A percentile compares a stretch with the other conserved stretches of the same genome.
Conservation (phyloP, 495 filamentous ascomycete genomes). For the Daldinia grandis region DNA sequence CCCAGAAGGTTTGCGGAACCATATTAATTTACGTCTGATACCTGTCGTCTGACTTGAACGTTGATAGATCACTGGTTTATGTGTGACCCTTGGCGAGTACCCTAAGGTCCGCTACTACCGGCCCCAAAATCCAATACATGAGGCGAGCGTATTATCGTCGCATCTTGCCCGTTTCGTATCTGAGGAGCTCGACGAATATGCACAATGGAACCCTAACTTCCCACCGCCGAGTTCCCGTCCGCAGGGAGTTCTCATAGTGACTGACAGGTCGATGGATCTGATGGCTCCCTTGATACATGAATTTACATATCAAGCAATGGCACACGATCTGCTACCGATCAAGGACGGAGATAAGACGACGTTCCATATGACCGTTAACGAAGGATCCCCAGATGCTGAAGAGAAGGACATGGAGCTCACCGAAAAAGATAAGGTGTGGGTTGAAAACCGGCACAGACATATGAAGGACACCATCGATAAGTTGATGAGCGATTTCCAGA, state of each 20-base stretch:
- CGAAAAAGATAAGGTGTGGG: constrained; percentile 92
- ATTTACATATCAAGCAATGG: constrained; percentile 99
- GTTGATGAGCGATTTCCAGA: constrained; percentile 89
- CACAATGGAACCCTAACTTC: constrained; percentile 81
- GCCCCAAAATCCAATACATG: constrained; percentile 77
- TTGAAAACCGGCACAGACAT: constrained; percentile 89
- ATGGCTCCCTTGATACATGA: constrained; percentile 89
- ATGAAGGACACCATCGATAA: constrained; percentile 98
- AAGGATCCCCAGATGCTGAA: constrained; percentile 70
- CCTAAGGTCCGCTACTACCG: constrained; percentile 90
- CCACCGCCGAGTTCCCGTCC: constrained; percentile 83
- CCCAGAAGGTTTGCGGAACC: constrained; percentile 75
- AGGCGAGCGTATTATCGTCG: constrained; percentile 84
- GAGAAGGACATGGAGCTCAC: constrained; percentile 89
- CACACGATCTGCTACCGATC: constrained; percentile 87
- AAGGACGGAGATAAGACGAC: constrained; percentile 87
- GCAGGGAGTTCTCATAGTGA: constrained; percentile 82
- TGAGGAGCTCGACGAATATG: constrained; percentile 85
- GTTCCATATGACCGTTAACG: constrained; percentile 80
- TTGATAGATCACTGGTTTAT: constrained; percentile 78
- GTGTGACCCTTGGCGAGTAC: constrained; percentile 84
- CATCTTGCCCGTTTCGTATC: constrained; percentile 94
- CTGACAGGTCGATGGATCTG: constrained; percentile 91
- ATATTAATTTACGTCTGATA: constrained; percentile 20
- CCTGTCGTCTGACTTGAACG: constrained; percentile 41